phyloP scores from a whole-genome alignment of 139 green algal genomes.

The Pleodorina starrii region DNA sequence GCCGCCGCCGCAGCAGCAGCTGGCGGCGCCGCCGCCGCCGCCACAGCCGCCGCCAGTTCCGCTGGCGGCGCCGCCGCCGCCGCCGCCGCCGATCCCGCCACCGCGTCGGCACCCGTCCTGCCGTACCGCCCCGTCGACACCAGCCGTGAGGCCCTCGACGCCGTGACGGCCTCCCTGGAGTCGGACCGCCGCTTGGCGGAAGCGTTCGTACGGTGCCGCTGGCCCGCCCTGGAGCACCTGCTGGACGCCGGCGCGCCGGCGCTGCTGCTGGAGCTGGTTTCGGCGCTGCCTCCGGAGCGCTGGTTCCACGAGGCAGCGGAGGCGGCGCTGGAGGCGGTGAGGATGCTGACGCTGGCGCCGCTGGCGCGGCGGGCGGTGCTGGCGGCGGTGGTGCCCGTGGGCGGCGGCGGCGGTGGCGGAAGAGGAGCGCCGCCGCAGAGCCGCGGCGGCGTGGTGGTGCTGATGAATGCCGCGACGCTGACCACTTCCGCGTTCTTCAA shows the following conservation, averaged over 20 bases:
- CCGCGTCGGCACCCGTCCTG: neutral
- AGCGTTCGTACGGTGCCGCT: slow-evolving; percentile 61
- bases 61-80: neutral
- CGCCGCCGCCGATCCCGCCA: neutral
- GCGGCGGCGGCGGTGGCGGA: neutral
- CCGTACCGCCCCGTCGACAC: slow-evolving; percentile 69
- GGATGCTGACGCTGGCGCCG: slow-evolving; percentile 73
- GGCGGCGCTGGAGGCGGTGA: slow-evolving; percentile 59
- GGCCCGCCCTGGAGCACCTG: slow-evolving; percentile 60
- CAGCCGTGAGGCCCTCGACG: slow-evolving; percentile 66
- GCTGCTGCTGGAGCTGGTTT: slow-evolving; percentile 68
- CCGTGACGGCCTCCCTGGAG: slow-evolving; percentile 49
- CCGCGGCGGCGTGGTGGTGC: slow-evolving; percentile 63
- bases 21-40: neutral
- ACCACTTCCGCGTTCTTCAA: slow-evolving; percentile 57
- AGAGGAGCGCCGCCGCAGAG: slow-evolving; percentile 6
- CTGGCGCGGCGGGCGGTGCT: slow-evolving; percentile 63
- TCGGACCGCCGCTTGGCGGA: slow-evolving; percentile 61
- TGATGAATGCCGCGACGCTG: slow-evolving; percentile 67
- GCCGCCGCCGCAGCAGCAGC: neutral
- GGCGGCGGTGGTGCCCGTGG: slow-evolving; percentile 62
- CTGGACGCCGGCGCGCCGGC: slow-evolving; percentile 45
- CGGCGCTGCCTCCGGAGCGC: slow-evolving; percentile 44
- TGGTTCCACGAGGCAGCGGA: slow-evolving; percentile 9
- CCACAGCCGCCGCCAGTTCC: neutral